Conservation (phyloP, 805 yeast genomes). For the Candida fluviatilis region DNA sequence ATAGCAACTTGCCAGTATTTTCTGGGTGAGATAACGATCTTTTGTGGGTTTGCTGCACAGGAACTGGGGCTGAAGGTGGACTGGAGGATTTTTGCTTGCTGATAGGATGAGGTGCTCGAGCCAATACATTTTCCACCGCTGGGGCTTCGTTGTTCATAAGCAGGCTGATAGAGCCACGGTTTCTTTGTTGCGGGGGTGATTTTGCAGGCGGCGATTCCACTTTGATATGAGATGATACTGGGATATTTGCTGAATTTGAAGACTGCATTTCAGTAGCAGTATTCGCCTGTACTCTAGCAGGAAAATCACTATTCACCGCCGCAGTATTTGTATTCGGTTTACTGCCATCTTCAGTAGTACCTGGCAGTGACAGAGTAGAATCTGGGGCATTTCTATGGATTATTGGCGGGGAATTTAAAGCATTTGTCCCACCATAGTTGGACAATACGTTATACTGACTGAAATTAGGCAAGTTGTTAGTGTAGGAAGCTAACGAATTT, state of each 20-base stretch:
- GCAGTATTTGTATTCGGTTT: too few relatives aligned
- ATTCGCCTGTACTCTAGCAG: too few relatives aligned
- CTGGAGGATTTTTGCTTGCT: slow-evolving; percentile 1
- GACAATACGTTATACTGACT: background rate
- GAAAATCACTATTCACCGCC: too few relatives aligned
- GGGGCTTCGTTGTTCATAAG: slow-evolving; percentile 1
- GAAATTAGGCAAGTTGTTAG: background rate
- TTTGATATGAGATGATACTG: background rate
- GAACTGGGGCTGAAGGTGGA: background rate
- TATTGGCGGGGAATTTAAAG: background rate
- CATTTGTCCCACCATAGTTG: background rate
- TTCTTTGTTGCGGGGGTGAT: background rate
- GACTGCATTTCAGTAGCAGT: too few relatives aligned
- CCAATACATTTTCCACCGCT: background rate
- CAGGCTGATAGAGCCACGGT: slow-evolving; percentile 4
- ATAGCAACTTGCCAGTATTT: slow-evolving; percentile 3
- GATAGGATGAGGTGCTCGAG: too few relatives aligned
- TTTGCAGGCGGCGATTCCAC: slow-evolving; percentile 5
- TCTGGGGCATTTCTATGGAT: background rate
- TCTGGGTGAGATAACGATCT: slow-evolving; percentile 22
- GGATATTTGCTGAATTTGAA: background rate
- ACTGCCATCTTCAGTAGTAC: background rate
- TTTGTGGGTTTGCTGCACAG: slow-evolving; percentile 13
- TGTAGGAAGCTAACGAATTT: background rate
- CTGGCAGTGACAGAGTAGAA: background rate